Base-by-base conservation (phyloP, 768 basidiomycete genomes). In the Boletus reticulatus region DNA sequence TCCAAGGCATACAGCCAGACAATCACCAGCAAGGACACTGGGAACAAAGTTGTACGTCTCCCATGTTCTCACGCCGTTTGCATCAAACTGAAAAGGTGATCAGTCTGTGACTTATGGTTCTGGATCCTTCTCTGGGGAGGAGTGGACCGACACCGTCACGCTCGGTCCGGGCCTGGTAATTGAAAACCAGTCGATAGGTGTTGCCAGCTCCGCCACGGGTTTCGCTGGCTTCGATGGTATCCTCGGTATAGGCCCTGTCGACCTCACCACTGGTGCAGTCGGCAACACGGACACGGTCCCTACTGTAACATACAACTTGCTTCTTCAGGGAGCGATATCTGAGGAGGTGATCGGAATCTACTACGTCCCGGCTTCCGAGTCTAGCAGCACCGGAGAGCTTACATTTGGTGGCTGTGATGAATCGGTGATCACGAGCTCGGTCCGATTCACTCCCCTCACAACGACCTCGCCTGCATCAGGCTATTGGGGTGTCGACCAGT, bases 291-390 rank as follows among this genome's bases (percentile, higher is more conserved):
- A 20, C 20, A 19, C 22, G 6, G 60, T 72, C 24, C 68, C 72
- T 14, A 76, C 75, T 4, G 71, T 76, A 13, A 65, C 60, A 17
- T 68, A 76, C 65, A 75, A 68, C 54, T 67, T 75, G 12, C 68
- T 54, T 52, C 53, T 36, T 17, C 67, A 72, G 52, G 66, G 68
- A 24, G 51, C 52, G 5, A 72, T 75, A 45, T 52, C 44, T 11
- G 31, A 58, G 13, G 58, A 66, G 13, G 57, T 69, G 5, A 58
- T 76, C 46, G 70, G 70, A 14, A 56, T 75, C 31, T 73, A 63
- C 43, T 75, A 67, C 55, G 61, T 59, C 24, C 70, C 69, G 5
- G 41, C 56, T 31, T 61, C 43, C 54, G 71, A 34, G 46, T 34
- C 39, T 13, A 36, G 8, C 5, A 27, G 46, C 32, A 32, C 44